Base-by-base conservation (phyloP, 1,139 yeast genomes). In the Debaryomyces singareniensis region DNA sequence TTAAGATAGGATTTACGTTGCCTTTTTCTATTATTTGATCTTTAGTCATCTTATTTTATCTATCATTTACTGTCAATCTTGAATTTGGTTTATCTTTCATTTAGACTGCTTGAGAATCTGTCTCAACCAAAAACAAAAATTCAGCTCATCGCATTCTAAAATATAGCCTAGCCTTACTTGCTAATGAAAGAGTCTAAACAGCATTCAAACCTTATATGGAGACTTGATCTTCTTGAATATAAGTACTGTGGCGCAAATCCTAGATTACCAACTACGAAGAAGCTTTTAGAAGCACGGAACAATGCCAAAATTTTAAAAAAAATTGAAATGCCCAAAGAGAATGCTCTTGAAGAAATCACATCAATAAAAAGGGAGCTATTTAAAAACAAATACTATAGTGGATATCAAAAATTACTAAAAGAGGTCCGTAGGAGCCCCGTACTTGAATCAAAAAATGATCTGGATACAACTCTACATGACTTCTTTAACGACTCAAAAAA, bases 231-330 rank as follows among this genome's bases (percentile, higher is more conserved):
- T 28, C 53, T 74, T 26, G 78, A 74, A 42, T 61, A 63, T 29
- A 70, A 68, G 47, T 71, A 59, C 50, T 46, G 58, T 26, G 46
- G 56, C 28, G 51, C 49, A 30, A 50, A 58, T 20, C 78, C 86
- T 2, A 56, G 86, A 37, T 75, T 69, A 42, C 61, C 66, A 1
- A 65, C 65, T 34, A 78, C 86, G 2, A 63, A 61, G 33, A 68
- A 66, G 45, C 52, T 71, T 27, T 55, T 71, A 36, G 54, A 54
- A 29, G 74, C 77, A 15, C 63, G 60, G 44, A 74, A 66, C 39
- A 71, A 55, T 47, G 44, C 53, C 25, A 64, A 70, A 37, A 46
- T 74, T 18, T 44, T 74, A 33, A 64, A 62, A 34, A 63, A 58
- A 36, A 46, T 67, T 14, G 71, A 72, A 2, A 38, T 51, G 13